A percentile compares a stretch with the other conserved stretches of the same genome.
phyloP scores from a whole-genome alignment of 352 stramenopile genomes.

The Globisporangium nodosum region DNA sequence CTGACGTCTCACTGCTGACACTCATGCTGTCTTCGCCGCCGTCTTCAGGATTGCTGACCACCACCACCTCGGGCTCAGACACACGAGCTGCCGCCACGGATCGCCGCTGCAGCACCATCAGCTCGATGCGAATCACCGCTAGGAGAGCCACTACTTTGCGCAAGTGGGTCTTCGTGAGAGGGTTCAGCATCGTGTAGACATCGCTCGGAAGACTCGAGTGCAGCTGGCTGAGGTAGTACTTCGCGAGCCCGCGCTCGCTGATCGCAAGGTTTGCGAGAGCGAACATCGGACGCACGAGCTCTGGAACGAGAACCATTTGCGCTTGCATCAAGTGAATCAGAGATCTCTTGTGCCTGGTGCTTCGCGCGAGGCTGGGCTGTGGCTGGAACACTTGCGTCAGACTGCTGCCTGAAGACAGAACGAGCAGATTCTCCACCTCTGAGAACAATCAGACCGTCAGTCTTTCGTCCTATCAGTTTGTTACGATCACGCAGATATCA shows the following conservation, averaged over 20 bases:
- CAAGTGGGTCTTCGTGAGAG: constrained; percentile 26
- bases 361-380: no score
- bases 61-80: neutral
- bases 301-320: constrained; percentile 3
- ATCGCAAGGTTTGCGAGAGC: constrained; percentile 20
- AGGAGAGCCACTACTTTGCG: constrained; percentile 19
- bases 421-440: constrained; percentile 24
- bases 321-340: neutral
- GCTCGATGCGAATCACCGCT: constrained; percentile 24
- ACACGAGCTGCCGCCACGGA: neutral
- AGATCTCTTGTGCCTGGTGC: neutral
- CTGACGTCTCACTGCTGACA: constrained; percentile 3
- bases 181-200: constrained; percentile 39
- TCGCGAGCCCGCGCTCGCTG: constrained; percentile 16
- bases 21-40: constrained; percentile 3
- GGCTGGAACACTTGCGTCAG: constrained; percentile 17
- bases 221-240: constrained; percentile 26
- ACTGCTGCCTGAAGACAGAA: constrained; percentile 41
- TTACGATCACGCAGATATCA: neutral
- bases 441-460: neutral
- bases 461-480: neutral
- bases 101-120: constrained; percentile 18
- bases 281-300: constrained; percentile 33
- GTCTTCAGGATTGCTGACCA: neutral
- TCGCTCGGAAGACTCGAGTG: constrained; percentile 26